phyloP scores from a whole-genome alignment of 2,329 filamentous ascomycete species.

The Fusarium subtropicale region DNA sequence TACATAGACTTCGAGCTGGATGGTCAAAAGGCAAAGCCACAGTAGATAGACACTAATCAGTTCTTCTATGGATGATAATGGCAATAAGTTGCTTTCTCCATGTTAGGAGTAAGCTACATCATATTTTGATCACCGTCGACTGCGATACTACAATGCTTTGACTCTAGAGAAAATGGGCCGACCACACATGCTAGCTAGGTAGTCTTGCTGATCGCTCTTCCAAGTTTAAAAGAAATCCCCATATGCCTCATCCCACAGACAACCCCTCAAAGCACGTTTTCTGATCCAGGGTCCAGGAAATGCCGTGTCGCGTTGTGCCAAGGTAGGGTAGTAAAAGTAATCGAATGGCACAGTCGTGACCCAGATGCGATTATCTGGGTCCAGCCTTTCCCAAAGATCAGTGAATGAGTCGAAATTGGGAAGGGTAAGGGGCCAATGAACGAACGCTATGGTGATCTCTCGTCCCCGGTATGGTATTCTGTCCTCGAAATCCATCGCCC shows the following conservation, averaged over 20 bases:
- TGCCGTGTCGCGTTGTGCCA: too few relatives aligned
- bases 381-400: constrained; percentile 1
- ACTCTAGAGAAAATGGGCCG: background rate
- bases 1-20: constrained; percentile 20
- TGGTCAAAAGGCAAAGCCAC: background rate
- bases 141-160: too few relatives aligned
- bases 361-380: constrained; percentile 6
- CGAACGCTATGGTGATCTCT: constrained; percentile 6
- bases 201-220: background rate
- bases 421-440: background rate
- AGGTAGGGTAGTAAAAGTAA: background rate
- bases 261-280: constrained; percentile 4
- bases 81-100: background rate
- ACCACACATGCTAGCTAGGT: background rate
- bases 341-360: background rate
- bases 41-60: background rate
- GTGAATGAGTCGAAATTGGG: background rate
- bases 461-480: background rate
- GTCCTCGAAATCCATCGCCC: rapidly evolving
- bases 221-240: background rate
- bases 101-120: too few relatives aligned
- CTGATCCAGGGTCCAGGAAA: constrained; percentile 14
- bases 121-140: too few relatives aligned
- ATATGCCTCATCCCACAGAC: constrained; percentile 17
- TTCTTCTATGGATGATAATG: background rate